Base-by-base conservation (phyloP, 805 yeast species). In the Candida railenensis region DNA sequence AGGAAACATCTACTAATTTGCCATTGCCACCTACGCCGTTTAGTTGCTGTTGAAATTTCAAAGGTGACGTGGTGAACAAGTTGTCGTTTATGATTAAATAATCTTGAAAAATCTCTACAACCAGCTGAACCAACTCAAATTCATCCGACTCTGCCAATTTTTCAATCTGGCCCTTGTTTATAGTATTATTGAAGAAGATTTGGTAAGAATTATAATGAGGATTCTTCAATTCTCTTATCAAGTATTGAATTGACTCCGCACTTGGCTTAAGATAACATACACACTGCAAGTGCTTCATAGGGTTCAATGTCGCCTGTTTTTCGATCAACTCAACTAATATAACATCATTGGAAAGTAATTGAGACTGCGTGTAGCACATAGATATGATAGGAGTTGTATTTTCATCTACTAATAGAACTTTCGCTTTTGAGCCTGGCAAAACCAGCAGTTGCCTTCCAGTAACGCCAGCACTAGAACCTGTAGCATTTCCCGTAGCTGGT, bases 61-160 rank as follows among this genome's bases (percentile, higher is more conserved):
- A 66, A 49, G 20, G 46, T 51, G 22, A 22, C 42, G 14, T 61
- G 57, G 22, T 53, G 48, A 14, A 87, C 30, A 92, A 66, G 55
- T 87, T 86, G 48, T 73, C 74, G 63, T 89, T 89, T 45, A 92
- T 66, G 5, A 88, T 82, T 51, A 81, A 74, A 61, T 85, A 91
- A 64, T 94, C 97, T 55, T 85, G 87, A 61, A 89, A 94, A 34
- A 91, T 61, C 59, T 94, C 99, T 44, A 85, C 82, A 3, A 94
- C 89, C 48, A 79, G 79, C 3, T 76, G 69, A 8, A 94, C 86
- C 8, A 82, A 81, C 61, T 92, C 98, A 56, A 83, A 74, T 58
- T 88, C 94, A 63, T 94, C 99, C 2, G 88, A 79, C 63, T 89
- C 96, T 0, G 99, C 98, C 40, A 94, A 61, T 43, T 87, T 75